Conservation (phyloP, 768 basidiomycete genomes). For the Boletus vermiculosoides region DNA sequence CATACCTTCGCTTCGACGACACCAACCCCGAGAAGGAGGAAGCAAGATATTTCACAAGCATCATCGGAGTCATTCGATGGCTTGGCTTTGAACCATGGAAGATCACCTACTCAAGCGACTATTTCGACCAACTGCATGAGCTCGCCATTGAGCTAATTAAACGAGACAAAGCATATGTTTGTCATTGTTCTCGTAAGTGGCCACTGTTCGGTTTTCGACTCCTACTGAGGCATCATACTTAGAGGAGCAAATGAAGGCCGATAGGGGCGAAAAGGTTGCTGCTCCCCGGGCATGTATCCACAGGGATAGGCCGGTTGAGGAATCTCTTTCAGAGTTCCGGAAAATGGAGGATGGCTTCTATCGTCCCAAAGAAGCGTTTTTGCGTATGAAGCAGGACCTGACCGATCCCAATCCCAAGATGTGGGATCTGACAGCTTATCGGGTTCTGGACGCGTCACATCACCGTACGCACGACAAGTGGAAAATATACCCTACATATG, state of each 20-base stretch:
- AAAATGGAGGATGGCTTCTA: conserved; percentile 91
- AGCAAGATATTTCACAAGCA: conserved; percentile 92
- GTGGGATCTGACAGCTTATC: conserved; percentile 99
- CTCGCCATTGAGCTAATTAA: conserved; percentile 87
- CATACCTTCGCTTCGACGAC: conserved; percentile 95
- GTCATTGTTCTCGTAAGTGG: conserved; percentile 88
- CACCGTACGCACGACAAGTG: conserved; percentile 92
- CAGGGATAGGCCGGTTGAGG: conserved; percentile 78
- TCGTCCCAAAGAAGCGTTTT: conserved; percentile 84
- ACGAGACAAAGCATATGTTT: conserved; percentile 91
- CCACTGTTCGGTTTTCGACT: not conserved
- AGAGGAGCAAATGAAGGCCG: conserved; percentile 92
- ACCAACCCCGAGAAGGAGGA: conserved; percentile 99
- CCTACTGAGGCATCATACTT: conserved; percentile 8
- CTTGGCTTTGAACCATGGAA: conserved; percentile 98
- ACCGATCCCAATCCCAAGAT: conserved; percentile 94
- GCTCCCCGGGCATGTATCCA: conserved; percentile 85
- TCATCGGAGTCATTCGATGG: conserved; percentile 94
- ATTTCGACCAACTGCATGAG: conserved; percentile 84
- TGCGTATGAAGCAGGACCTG: conserved; percentile 98
- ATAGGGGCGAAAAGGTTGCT: conserved; percentile 83
- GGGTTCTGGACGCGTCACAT: conserved; percentile 86
- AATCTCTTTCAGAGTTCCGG: conserved; percentile 86
- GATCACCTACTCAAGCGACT: conserved; percentile 98
- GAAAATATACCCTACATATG: conserved; percentile 98